Evolutionary conservation across 1,284 basidiomycete species (phyloP).

Genomic region (Sphaerobolus stellatus): DNA sequence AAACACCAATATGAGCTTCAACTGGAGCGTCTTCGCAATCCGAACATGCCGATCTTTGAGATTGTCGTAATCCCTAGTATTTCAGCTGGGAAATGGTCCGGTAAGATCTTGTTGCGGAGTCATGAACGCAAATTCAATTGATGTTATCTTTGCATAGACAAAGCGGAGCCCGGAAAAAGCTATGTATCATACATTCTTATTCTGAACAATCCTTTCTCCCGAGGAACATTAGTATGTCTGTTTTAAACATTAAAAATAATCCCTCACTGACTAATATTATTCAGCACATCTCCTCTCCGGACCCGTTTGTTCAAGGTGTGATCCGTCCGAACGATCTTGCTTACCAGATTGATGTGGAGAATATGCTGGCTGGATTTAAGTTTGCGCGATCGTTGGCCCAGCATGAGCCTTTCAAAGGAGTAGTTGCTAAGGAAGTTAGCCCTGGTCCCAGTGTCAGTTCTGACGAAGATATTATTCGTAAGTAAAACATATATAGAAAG

Average conservation of each 20-base stretch:
- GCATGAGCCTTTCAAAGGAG: slow-evolving; percentile 28
- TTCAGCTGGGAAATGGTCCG: slow-evolving; percentile 19
- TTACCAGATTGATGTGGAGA: neutral
- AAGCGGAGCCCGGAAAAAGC: slow-evolving; percentile 16
- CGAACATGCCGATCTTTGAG: slow-evolving; percentile 21
- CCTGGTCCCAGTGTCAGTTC: neutral
- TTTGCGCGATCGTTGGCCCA: slow-evolving; percentile 35
- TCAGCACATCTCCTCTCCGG: slow-evolving; percentile 28
- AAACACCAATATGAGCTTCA: slow-evolving; percentile 27
- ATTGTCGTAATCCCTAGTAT: slow-evolving; percentile 16
- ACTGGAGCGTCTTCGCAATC: slow-evolving; percentile 20
- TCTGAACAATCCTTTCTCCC: slow-evolving; percentile 19
- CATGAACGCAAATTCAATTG: neutral
- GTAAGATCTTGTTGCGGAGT: slow-evolving; percentile 15
- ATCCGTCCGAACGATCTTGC: slow-evolving; percentile 39
- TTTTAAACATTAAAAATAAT: neutral
- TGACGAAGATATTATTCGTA: neutral
- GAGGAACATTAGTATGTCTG: slow-evolving; percentile 30
- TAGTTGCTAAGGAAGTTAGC: slow-evolving; percentile 5
- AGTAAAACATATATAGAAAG: neutral
- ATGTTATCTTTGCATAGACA: slow-evolving; percentile 3
- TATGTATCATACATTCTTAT: slow-evolving; percentile 15
- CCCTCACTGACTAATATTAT: neutral
- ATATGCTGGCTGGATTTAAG: slow-evolving; percentile 25
- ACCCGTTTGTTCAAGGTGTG: slow-evolving; percentile 30